Conservation (phyloP, 2,329 filamentous ascomycete genomes). For the Diaporthe sp. region DNA sequence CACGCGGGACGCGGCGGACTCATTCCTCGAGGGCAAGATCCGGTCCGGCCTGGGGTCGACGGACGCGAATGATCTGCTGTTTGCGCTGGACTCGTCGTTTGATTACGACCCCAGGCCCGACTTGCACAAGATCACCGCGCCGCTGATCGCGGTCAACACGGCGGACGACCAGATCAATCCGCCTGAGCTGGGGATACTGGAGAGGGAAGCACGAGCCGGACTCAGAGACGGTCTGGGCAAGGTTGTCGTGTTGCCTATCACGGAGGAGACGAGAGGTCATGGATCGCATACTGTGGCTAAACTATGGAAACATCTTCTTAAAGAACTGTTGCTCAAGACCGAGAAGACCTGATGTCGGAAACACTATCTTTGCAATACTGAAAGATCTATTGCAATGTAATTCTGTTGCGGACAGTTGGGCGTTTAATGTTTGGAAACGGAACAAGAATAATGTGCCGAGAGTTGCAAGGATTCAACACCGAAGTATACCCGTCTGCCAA, state of each 20-base stretch:
- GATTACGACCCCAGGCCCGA: constrained; percentile 47
- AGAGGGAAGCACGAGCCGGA: constrained; percentile 31
- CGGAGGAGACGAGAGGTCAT: constrained; percentile 42
- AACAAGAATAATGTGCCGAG: neutral
- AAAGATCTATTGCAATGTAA: neutral
- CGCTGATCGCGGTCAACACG: constrained; percentile 48
- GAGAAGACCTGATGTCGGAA: neutral
- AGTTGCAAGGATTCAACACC: neutral
- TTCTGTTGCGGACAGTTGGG: neutral
- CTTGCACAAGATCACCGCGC: constrained; percentile 44
- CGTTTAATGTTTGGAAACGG: no score
- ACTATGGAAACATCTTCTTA: constrained; percentile 40
- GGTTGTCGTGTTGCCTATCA: constrained; percentile 42
- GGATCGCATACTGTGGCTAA: constrained; percentile 43
- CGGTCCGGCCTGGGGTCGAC: constrained; percentile 10
- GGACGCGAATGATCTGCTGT: constrained; percentile 46
- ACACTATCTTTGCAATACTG: neutral
- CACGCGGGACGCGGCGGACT: constrained; percentile 43
- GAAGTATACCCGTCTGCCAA: neutral
- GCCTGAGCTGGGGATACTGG: constrained; percentile 47
- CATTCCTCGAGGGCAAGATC: constrained; percentile 43
- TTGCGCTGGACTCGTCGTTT: constrained; percentile 44
- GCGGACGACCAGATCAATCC: constrained; percentile 49
- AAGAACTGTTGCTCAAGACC: constrained; percentile 29
- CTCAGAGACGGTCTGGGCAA: constrained; percentile 38